Evolutionary conservation across 306 rosid genomes (phyloP).

Genomic region (Cicer yamashitae): DNA sequence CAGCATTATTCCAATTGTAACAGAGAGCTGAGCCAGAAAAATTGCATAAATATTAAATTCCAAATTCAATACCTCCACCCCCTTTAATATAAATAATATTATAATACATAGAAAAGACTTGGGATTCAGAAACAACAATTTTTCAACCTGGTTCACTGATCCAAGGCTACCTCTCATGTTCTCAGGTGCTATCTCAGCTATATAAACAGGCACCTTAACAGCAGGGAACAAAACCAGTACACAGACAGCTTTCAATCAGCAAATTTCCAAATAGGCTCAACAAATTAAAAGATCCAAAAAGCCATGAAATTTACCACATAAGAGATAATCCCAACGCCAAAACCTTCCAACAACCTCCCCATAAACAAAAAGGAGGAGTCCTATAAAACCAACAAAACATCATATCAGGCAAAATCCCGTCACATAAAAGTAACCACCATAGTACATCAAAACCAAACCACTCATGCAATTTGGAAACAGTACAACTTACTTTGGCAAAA

Average conservation of each 20-base stretch:
- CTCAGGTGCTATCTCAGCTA: slow-evolving; percentile 88
- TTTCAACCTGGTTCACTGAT: slow-evolving; percentile 81
- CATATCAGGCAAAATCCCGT: neutral
- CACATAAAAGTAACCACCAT: neutral
- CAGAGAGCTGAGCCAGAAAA: slow-evolving; percentile 63
- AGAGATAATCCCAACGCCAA: slow-evolving; percentile 91
- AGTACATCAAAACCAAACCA: slow-evolving; percentile 25
- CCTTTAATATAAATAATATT: neutral
- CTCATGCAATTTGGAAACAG: neutral
- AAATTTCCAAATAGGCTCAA: slow-evolving; percentile 24
- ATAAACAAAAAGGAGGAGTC: slow-evolving; percentile 75
- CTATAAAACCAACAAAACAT: slow-evolving; percentile 47
- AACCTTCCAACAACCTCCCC: slow-evolving; percentile 92
- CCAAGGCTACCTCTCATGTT: slow-evolving; percentile 87
- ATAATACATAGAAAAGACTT: neutral
- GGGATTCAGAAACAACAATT: slow-evolving; percentile 21
- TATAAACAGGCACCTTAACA: slow-evolving; percentile 84
- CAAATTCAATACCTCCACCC: slow-evolving; percentile 10
- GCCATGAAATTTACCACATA: slow-evolving; percentile 66
- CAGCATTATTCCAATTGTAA: slow-evolving; percentile 76
- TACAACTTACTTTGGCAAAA: slow-evolving; percentile 62
- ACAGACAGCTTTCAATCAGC: slow-evolving; percentile 37
- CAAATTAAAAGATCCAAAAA: neutral
- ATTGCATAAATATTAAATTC: slow-evolving; percentile 2
- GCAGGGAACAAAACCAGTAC: neutral